Evolutionary conservation across 306 rosid genomes (phyloP).

Genomic region (Quercus engelmannii): DNA sequence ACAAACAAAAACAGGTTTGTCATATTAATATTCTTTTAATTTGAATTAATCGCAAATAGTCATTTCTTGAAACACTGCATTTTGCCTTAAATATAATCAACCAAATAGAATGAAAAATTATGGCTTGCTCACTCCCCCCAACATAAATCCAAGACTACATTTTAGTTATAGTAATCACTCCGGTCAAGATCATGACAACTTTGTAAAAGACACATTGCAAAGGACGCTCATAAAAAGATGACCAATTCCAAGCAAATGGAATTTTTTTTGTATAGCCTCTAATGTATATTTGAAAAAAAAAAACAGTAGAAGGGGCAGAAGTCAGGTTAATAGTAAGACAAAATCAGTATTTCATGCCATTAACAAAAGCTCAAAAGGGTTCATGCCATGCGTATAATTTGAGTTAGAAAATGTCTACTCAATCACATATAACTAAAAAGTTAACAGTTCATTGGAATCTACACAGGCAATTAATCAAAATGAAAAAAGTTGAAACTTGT

Average conservation of each 20-base stretch:
- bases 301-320: not conserved
- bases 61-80: too few species aligned
- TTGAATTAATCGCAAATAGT: too few species aligned
- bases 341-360: not conserved
- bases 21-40: too few species aligned
- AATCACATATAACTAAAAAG: not conserved
- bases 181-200: not conserved
- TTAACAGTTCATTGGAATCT: not conserved
- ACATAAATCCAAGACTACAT: not conserved
- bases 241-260: not conserved
- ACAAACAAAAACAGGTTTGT: too few species aligned
- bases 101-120: not conserved
- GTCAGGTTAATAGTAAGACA: not conserved
- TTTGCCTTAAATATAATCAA: too few species aligned
- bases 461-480: not conserved
- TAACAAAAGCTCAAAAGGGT: not conserved
- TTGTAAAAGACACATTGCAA: not conserved
- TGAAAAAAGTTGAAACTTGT: not conserved
- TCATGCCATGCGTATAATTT: not conserved
- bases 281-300: not conserved
- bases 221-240: not conserved
- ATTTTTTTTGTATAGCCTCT: not conserved
- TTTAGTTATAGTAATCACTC: not conserved
- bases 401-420: not conserved
- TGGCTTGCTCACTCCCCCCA: not conserved